Evolutionary conservation across 306 rosid genomes (phyloP).

Genomic region (Quillaja saponaria): DNA sequence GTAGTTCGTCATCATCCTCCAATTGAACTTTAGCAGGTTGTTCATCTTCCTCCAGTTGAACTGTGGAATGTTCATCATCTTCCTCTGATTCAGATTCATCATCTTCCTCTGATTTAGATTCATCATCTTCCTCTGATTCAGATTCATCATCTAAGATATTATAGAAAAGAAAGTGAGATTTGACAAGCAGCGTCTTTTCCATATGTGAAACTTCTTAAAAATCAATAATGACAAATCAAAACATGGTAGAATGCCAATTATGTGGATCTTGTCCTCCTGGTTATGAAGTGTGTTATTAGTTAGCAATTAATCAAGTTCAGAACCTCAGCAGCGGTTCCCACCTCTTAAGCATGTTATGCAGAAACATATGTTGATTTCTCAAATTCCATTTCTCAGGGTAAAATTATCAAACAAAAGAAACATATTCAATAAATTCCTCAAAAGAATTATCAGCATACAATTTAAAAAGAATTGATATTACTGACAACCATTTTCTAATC

Average conservation of each 20-base stretch:
- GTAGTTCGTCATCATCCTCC: conserved; percentile 53
- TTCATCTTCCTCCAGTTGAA: conserved; percentile 39
- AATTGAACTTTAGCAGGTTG: conserved; percentile 31
- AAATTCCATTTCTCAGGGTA: conserved; percentile 15
- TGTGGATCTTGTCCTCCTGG: not conserved
- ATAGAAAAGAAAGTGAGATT: conserved; percentile 26
- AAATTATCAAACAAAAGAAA: conserved; percentile 15
- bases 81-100: conserved; percentile 43
- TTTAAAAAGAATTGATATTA: conserved; percentile 18
- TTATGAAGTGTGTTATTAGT: no score
- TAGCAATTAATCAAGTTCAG: not conserved
- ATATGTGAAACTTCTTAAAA: not conserved
- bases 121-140: conserved; percentile 33
- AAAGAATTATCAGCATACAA: conserved; percentile 15
- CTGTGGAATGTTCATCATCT: conserved; percentile 35
- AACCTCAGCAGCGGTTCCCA: conserved; percentile 23
- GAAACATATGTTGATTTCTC: conserved; percentile 15
- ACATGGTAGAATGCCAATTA: not conserved
- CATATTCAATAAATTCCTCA: not conserved
- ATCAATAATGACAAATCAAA: not conserved
- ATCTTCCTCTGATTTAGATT: conserved; percentile 57
- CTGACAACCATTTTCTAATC: not conserved
- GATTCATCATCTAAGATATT: conserved; percentile 44
- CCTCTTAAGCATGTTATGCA: not conserved
- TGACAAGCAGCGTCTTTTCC: not conserved